Evolutionary conservation across 257 asterid species (phyloP), one percentile per base, ranked within the genome.

Genomic region (Nicotiana benthamiana): DNA sequence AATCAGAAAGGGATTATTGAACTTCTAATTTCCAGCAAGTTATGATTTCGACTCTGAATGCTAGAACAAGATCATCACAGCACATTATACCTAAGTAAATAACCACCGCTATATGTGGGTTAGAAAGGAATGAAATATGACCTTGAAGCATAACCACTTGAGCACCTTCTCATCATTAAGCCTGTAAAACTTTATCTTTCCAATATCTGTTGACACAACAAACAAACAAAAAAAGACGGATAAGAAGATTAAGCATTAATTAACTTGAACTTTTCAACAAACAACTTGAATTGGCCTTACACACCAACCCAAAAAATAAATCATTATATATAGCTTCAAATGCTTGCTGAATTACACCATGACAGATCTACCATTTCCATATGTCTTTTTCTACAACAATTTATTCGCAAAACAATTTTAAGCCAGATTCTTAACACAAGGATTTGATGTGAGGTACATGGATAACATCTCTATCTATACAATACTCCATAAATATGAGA

Each of bases 141-240:
- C 99, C 99, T 96, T 96, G 80, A 83, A 90, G 88, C 88, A 85
- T 82, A 96, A 82, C 99, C 99, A 96, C 80, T 84, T 90, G 80
- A 90, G 86, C 63, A 94, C 98, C 92, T 92, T 96, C 56, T 82
- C 77, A 87, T 96, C 97, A 74, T 92, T 91, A 82, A 96, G 99
- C 94, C 98, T 91, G 87, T 87, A 91, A 86, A 92, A 96, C 90
- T 87, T 90, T 82, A 87, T 90, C 6, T 89, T 86, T 80, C 97
- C 98, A 72, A 92, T 85, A 80, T 91, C 99, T 95, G 96, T 74
- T 57, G 83, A 22, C 4, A 79, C n/a, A 26, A 46, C 12, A 9
- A 18, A 27, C 4, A 86, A 51, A 80, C 60, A 65, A 79, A 82
- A 81, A 61, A 12, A 57, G n/a, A 81, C 34, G 46, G 24, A 18